phyloP scores from a whole-genome alignment of 345 rosid genomes.

The Kandelia obovata region DNA sequence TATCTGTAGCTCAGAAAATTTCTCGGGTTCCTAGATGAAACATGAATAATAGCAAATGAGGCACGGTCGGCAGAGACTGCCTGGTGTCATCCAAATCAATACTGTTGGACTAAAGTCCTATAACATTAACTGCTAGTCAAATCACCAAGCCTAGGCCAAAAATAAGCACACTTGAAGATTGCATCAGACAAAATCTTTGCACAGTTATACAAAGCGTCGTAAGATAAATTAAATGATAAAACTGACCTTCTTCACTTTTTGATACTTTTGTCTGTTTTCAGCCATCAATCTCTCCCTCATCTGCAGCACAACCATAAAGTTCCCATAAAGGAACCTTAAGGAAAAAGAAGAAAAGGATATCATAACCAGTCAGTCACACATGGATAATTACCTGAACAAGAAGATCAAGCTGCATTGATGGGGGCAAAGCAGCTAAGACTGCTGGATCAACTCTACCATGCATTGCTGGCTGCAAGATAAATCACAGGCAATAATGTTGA shows the following conservation, averaged over 20 bases:
- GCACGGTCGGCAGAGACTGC: background rate
- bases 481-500: background rate
- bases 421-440: constrained; percentile 84
- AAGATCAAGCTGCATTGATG: constrained; percentile 90
- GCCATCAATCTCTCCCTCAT: constrained; percentile 97
- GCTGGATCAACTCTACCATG: constrained; percentile 72
- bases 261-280: constrained; percentile 92
- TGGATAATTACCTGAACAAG: constrained; percentile 61
- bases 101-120: background rate
- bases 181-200: background rate
- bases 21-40: constrained; percentile 65
- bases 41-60: constrained; percentile 5
- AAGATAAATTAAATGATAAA: constrained; percentile 1
- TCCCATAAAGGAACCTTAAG: constrained; percentile 8
- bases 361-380: constrained; percentile 3
- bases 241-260: constrained; percentile 89
- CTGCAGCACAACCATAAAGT: constrained; percentile 34
- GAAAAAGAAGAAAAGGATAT: constrained; percentile 10
- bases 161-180: background rate
- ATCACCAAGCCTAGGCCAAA: background rate
- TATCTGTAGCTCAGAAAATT: constrained; percentile 90
- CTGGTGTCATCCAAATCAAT: background rate
- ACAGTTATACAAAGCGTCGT: background rate
- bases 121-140: background rate
- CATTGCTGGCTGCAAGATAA: constrained; percentile 46